Evolutionary conservation across 2,329 filamentous ascomycete species (phyloP), one percentile per base, ranked within the genome.

Genomic region (Aspergillus luchuensis): DNA sequence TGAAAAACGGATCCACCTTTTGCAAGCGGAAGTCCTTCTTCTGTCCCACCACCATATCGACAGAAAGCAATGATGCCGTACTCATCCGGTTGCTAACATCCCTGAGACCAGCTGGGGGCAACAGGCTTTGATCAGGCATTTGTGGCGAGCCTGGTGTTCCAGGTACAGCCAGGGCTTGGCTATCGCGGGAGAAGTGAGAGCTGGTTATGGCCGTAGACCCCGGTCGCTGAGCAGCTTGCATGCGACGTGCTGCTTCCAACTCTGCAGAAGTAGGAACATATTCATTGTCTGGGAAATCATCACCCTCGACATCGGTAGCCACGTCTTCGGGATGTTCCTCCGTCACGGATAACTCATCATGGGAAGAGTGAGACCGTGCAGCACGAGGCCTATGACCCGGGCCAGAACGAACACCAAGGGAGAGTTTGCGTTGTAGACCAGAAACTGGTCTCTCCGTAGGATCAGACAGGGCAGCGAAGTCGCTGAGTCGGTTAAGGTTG

Each of bases 1-100:
- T 88, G 76, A 89, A 89, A 76, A 85, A 87, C 2, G 86, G 87
- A 66, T 87, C 85, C 0, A 89, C 84, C 58, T 88, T 85, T 69
- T 89, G 87, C 19, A 88, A 81, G 62, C 84, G 82, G 68, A 83
- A 86, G 67, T 87, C 82, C 53, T 82, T 82, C 68, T 86, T 85
- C 58, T 85, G 84, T 25, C 85, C 84, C 21, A 87, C 80, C 23
- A 88, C 81, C 5, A 79, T 79, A 53, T 85, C 78, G 4, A 87
- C 76, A 38, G 83, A 85, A 19, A 87, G 76, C 3, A 76, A 74
- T 1, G 81, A 83, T 45, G 74, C 72, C 60, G 72, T 77, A 59
- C 73, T 75, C 36, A 76, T 67, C 30, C 71, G 69, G 49, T 66
- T 70, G 15, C 64, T 62, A 33, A 69, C 59, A 21, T 71, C 69